phyloP scores from a whole-genome alignment of 129 eudicot species.

The Flaveria trinervia region DNA sequence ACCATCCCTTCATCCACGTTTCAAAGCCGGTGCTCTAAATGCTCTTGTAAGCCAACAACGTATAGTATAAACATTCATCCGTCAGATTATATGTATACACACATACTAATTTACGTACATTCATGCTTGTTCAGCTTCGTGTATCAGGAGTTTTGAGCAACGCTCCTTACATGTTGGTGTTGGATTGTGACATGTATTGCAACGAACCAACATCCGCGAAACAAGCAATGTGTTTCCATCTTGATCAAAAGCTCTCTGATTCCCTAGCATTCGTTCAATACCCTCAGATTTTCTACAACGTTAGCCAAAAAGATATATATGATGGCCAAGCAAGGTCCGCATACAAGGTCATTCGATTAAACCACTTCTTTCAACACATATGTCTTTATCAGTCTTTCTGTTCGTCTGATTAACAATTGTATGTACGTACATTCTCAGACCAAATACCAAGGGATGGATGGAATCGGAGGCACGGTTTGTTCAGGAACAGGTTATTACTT shows the following conservation, averaged over 20 bases:
- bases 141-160: constrained; percentile 87
- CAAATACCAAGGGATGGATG: constrained; percentile 86
- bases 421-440: constrained; percentile 39
- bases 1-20: constrained; percentile 73
- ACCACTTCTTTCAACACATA: not conserved
- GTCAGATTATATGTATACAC: not conserved
- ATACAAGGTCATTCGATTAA: constrained; percentile 47
- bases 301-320: constrained; percentile 70
- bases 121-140: constrained; percentile 55
- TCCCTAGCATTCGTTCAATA: constrained; percentile 65
- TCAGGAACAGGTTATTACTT: constrained; percentile 82
- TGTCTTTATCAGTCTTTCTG: not conserved
- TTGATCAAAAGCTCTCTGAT: constrained; percentile 57
- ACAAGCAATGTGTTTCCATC: constrained; percentile 97
- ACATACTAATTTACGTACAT: no score
- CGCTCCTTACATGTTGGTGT: constrained; percentile 61
- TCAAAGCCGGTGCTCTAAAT: constrained; percentile 95
- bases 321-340: constrained; percentile 76
- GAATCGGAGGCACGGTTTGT: constrained; percentile 62
- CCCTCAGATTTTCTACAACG: constrained; percentile 80
- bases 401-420: no score
- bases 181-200: constrained; percentile 93
- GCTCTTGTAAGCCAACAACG: constrained; percentile 46
- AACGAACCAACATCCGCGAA: constrained; percentile 80
- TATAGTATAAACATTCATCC: no score